Evolutionary conservation across 306 rosid genomes (phyloP), one percentile per base, ranked within the genome.

Genomic region (Carpinus viminea): DNA sequence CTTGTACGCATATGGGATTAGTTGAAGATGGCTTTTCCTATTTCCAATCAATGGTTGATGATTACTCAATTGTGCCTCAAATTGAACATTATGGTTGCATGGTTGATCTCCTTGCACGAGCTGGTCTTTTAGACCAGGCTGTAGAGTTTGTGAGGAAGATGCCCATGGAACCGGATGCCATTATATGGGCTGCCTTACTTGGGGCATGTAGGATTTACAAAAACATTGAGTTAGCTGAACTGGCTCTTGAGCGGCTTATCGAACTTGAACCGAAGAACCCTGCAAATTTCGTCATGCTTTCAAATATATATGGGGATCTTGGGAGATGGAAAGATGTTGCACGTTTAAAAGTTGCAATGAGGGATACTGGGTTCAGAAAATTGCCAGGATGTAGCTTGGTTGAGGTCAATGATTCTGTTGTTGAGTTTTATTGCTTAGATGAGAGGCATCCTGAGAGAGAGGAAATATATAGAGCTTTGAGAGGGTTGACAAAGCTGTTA

Each of bases 1-100:
- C 88, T 24, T 89, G 90, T 66, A 73, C 83, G 8, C 91, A 89
- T 80, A 83, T 81, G 12, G 91, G 90, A 26, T 82, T 85, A 41
- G 88, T 87, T 3, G 75, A 89, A 84, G 88, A 87, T 60, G 90
- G 93, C 47, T 51, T 74, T 48, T 75, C 83, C n/a, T 82, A 86
- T 82, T 89, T 89, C 66, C 74, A 60, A 24, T 82, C 90, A 21
- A 89, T 87, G 88, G 53, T 73, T 56, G 71, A 79, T 70, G 82
- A 73, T 36, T 80, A 83, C 71, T 46, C 60, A 31, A 76, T 89
- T 71, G 78, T 56, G 70, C 87, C 93, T 64, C 82, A 86, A 54
- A 85, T 87, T 53, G 93, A 85, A 83, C 91, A 89, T 54, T 85
- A 87, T 56, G 93, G 89, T 54, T 87, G 93, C 65, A 72, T 89